Evolutionary conservation across 768 basidiomycete genomes (phyloP), one percentile per base, ranked within the genome.

Genomic region (Daedalea quercina): DNA sequence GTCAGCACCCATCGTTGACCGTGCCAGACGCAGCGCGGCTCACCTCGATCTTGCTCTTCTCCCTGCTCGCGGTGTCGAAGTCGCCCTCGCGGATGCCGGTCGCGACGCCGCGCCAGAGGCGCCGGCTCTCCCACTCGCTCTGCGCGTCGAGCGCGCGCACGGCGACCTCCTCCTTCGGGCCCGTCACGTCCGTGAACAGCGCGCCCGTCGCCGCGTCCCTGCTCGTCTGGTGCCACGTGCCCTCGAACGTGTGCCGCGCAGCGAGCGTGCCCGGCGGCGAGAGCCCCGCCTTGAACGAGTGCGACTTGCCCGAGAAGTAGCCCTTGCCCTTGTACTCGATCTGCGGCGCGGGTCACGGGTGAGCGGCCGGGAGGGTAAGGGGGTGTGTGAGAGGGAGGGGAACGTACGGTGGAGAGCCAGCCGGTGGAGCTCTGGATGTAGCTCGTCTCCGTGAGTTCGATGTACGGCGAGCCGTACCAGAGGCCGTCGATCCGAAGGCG

Each of bases 291-390:
- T 93, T 94, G 81, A 94, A 96, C 2, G 84, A 75, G 72, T 99
- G 95, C 3, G 90, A 82, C 67, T 93, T 94, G 51, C 95, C 94
- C 33, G 83, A 81, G 67, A 97, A 91, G 73, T 94, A 98, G 24
- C 94, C 95, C 64, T 91, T 92, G 68, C 94, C 95, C 65, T 93
- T 92, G 77, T 95, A 98, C 59, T 95, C 91, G 67, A 97, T 85
- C 66, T 66, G 44, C 15, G 23, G 13, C 8, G 1, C 19, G n/a
- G 1, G 24, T 34, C 9, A 23, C 22, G 37, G 2, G 3, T 1
- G 22, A 47, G n/a, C n/a, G n/a, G n/a, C n/a, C n/a, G n/a, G 19
- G 1, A 11, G n/a, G 3, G 40, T 17, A 33, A 17, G 50, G 25
- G 48, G 19, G 41, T 48, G 53, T 26, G 50, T 37, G 41, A 48